phyloP scores from a whole-genome alignment of 495 filamentous ascomycete genomes.

The Xylaria venustula region DNA sequence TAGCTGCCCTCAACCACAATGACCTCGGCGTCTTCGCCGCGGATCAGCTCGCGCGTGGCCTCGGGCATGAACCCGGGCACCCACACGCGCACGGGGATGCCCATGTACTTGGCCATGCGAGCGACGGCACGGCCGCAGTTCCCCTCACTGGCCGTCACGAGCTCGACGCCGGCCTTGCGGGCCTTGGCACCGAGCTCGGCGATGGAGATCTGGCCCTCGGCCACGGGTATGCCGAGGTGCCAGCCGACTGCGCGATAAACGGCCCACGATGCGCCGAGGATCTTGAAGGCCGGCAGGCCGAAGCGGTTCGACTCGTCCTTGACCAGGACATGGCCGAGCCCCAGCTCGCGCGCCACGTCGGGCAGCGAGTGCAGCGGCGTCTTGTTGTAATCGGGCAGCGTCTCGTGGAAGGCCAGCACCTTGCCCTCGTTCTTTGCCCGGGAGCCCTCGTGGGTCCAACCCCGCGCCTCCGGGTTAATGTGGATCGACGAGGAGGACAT shows the following conservation, averaged over 20 bases:
- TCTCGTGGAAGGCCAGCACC: slow-evolving; percentile 46
- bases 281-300: slow-evolving; percentile 69
- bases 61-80: slow-evolving; percentile 57
- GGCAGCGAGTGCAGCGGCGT: slow-evolving; percentile 53
- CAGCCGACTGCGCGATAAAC: slow-evolving; percentile 53
- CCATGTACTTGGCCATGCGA: slow-evolving; percentile 55
- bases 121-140: slow-evolving; percentile 70
- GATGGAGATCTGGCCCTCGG: slow-evolving; percentile 26
- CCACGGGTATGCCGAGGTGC: slow-evolving; percentile 37
- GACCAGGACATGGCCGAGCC: slow-evolving; percentile 51
- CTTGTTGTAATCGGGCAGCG: slow-evolving; percentile 47
- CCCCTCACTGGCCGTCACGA: slow-evolving; percentile 60
- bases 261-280: slow-evolving; percentile 71
- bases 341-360: slow-evolving; percentile 50
- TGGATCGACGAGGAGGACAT: slow-evolving; percentile 25
- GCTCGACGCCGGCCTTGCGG: slow-evolving; percentile 32
- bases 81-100: slow-evolving; percentile 50
- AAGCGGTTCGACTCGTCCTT: slow-evolving; percentile 58
- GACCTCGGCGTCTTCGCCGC: slow-evolving; percentile 55
- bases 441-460: slow-evolving; percentile 15
- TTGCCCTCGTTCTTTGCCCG: slow-evolving; percentile 4
- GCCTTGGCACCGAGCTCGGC: slow-evolving; percentile 38
- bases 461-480: slow-evolving; percentile 18
- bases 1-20: slow-evolving; percentile 54
- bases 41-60: slow-evolving; percentile 49